These are phyloP conservation scores for Lactifluus piperatus DNA, from an alignment of 768 basidiomycete species.

Conservation along the genomic window DNA sequence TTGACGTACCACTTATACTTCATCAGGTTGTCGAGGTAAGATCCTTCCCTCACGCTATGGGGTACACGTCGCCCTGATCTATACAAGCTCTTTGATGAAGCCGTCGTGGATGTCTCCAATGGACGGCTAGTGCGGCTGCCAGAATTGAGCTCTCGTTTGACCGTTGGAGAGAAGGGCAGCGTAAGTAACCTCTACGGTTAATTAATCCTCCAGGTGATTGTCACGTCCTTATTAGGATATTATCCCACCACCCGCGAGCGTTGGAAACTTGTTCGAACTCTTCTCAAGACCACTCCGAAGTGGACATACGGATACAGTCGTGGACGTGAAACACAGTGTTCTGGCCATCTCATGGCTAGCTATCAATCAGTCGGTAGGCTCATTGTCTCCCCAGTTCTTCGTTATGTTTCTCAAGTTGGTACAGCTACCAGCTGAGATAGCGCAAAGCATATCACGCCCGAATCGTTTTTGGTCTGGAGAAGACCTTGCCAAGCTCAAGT, in stretches of 20 bases:
- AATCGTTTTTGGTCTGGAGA: constrained; percentile 64
- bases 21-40: constrained; percentile 68
- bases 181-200: constrained; percentile 34
- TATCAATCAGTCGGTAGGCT: constrained; percentile 70
- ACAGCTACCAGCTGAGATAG: constrained; percentile 53
- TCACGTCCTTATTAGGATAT: constrained; percentile 44
- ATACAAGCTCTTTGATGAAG: constrained; percentile 74
- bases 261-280: constrained; percentile 39
- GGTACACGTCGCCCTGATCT: constrained; percentile 11
- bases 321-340: constrained; percentile 66
- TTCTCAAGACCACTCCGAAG: constrained; percentile 38
- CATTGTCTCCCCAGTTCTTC: not conserved
- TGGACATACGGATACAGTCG: constrained; percentile 48
- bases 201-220: not conserved
- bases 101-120: constrained; percentile 57
- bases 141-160: constrained; percentile 67
- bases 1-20: constrained; percentile 10
- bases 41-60: not conserved
- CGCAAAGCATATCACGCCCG: constrained; percentile 55
- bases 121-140: constrained; percentile 63
- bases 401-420: constrained; percentile 4
- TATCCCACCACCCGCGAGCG: constrained; percentile 43
- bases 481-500: constrained; percentile 53
- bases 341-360: constrained; percentile 83
- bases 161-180: constrained; percentile 66